Percentiles rank a stretch among this genome's conserved stretches.
phyloP scores from a whole-genome alignment of 768 basidiomycete species.

The Clitopilus passeckerianus region DNA sequence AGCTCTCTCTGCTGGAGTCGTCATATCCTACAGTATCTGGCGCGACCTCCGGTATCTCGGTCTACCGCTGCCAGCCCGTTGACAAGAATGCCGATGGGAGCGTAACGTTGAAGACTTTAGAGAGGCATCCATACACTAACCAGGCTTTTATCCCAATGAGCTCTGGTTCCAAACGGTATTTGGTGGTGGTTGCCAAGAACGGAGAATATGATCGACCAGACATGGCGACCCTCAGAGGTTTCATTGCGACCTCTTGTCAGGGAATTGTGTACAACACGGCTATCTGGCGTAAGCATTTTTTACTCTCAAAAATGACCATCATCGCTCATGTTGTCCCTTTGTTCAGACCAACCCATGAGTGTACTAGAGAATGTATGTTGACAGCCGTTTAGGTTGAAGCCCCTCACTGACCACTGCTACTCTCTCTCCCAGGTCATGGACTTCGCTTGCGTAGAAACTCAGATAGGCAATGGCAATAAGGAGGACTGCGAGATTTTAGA shows the following conservation, averaged over 20 bases:
- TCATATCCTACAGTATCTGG: constrained; percentile 54
- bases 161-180: constrained; percentile 52
- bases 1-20: constrained; percentile 66
- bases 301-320: neutral
- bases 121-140: constrained; percentile 85
- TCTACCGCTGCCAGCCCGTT: constrained; percentile 73
- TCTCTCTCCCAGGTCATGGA: constrained; percentile 53
- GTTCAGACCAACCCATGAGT: constrained; percentile 88
- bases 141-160: constrained; percentile 97
- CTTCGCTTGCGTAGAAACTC: constrained; percentile 88
- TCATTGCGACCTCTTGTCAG: constrained; percentile 74
- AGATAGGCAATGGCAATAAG: constrained; percentile 73
- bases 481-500: constrained; percentile 87
- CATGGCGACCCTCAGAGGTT: constrained; percentile 69
- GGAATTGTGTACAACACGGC: constrained; percentile 82
- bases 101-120: constrained; percentile 67
- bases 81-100: constrained; percentile 42
- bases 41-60: constrained; percentile 65
- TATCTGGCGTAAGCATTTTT: constrained; percentile 78
- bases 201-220: constrained; percentile 76
- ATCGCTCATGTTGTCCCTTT: constrained; percentile 6
- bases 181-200: constrained; percentile 85
- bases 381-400: constrained; percentile 2
- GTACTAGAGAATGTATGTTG: constrained; percentile 61
- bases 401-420: neutral